Conservation (phyloP, 2,329 filamentous ascomycete species). For the Cryphonectria carpinicola region DNA sequence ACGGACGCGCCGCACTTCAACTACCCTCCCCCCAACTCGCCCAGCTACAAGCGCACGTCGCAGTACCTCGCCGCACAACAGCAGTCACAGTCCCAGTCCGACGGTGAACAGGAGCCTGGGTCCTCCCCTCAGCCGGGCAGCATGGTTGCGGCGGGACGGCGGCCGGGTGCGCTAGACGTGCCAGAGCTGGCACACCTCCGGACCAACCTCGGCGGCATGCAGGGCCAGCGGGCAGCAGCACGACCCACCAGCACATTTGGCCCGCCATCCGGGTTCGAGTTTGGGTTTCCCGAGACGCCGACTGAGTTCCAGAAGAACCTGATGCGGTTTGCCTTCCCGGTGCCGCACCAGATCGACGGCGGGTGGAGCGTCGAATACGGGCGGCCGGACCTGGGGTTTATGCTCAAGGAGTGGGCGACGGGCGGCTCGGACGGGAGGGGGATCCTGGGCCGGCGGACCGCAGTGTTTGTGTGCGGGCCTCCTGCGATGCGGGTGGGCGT, state of each 20-base stretch:
- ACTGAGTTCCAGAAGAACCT: conserved; percentile 87
- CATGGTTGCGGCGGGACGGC: neutral
- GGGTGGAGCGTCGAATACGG: conserved; percentile 94
- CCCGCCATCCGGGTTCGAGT: conserved; percentile 69
- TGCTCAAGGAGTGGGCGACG: conserved; percentile 80
- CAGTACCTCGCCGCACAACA: conserved; percentile 26
- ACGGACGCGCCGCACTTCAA: conserved; percentile 60
- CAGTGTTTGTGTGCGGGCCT: conserved; percentile 92
- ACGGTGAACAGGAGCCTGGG: conserved; percentile 11
- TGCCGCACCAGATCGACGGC: conserved; percentile 68
- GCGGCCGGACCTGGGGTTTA: conserved; percentile 82
- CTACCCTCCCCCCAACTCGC: conserved; percentile 54
- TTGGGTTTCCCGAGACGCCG: conserved; percentile 82
- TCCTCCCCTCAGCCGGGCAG: conserved; percentile 24
- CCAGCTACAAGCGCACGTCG: conserved; percentile 41
- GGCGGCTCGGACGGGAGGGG: conserved; percentile 68
- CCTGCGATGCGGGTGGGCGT: conserved; percentile 86
- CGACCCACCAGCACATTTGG: conserved; percentile 62
- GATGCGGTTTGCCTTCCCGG: conserved; percentile 86
- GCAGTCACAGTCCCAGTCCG: conserved; percentile 15
- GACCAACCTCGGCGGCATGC: conserved; percentile 43
- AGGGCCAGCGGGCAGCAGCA: conserved; percentile 35
- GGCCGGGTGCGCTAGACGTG: conserved; percentile 37
- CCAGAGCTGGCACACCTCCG: conserved; percentile 63
- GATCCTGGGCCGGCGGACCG: conserved; percentile 78